phyloP scores from a whole-genome alignment of 345 rosid genomes.

The Adansonia digitata region DNA sequence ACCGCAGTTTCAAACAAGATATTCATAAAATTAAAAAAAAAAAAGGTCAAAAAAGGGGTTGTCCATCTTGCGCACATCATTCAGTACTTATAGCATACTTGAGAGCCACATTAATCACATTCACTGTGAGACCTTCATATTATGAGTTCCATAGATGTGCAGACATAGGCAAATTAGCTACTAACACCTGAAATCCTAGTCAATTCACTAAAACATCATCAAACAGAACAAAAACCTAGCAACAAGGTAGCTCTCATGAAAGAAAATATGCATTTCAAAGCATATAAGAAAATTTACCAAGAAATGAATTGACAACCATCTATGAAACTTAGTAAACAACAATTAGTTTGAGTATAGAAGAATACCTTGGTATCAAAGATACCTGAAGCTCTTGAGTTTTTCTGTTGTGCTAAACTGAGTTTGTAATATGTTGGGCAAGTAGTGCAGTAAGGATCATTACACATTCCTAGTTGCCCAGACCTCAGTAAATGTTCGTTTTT shows the following conservation, averaged over 20 bases:
- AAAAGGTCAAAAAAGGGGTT: not conserved
- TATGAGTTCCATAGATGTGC: not conserved
- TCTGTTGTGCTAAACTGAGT: constrained; percentile 32
- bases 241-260: not conserved
- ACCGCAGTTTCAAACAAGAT: not conserved
- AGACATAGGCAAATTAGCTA: not conserved
- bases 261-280: not conserved
- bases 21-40: not conserved
- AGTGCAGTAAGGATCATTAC: constrained; percentile 90
- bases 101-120: not conserved
- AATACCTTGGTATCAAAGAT: constrained; percentile 53
- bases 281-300: not conserved
- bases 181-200: not conserved
- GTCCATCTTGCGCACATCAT: not conserved
- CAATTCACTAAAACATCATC: not conserved
- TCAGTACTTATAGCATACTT: not conserved
- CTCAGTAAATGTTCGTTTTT: constrained; percentile 67
- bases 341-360: constrained; percentile 3
- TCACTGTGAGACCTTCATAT: not conserved
- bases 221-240: constrained; percentile 3
- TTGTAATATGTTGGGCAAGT: constrained; percentile 72
- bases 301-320: not conserved
- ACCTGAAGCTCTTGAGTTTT: constrained; percentile 35
- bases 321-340: not conserved
- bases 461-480: constrained; percentile 84